phyloP scores from a whole-genome alignment of 83 land plant species.

The Picea engelmannii region DNA sequence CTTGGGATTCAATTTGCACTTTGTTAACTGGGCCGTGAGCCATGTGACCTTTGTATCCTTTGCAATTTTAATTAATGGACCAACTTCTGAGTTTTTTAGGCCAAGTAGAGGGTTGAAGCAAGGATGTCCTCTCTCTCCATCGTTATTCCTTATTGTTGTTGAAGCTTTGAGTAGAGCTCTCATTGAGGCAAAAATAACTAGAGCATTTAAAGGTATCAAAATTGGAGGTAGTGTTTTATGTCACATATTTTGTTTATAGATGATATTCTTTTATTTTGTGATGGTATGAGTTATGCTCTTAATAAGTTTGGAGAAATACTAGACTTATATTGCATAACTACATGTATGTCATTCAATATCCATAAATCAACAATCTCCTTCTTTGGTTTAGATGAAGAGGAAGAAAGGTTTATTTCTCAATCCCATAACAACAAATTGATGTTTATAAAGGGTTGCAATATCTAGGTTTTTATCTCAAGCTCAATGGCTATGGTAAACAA shows the following conservation, averaged over 20 bases:
- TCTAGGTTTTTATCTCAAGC: background rate
- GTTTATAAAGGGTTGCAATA: background rate
- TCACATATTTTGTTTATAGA: background rate
- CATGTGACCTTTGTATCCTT: background rate
- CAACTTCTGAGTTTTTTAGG: background rate
- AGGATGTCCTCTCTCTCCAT: background rate
- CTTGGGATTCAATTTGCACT: background rate
- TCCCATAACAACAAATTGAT: fast-evolving
- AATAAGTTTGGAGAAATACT: background rate
- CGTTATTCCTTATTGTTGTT: background rate
- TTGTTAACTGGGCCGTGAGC: background rate
- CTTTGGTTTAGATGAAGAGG: background rate
- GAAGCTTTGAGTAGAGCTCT: background rate
- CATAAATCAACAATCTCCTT: background rate
- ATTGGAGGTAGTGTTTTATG: background rate
- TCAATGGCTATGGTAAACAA: background rate
- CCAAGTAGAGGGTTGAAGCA: background rate
- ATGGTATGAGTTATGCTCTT: background rate
- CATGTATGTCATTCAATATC: background rate
- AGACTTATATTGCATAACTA: background rate
- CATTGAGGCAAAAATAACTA: background rate
- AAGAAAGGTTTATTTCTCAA: background rate
- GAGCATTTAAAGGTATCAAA: background rate
- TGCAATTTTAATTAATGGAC: background rate
- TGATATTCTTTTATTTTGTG: background rate